phyloP scores from a whole-genome alignment of 148 eudicot genomes.

The Cornus controversa region DNA sequence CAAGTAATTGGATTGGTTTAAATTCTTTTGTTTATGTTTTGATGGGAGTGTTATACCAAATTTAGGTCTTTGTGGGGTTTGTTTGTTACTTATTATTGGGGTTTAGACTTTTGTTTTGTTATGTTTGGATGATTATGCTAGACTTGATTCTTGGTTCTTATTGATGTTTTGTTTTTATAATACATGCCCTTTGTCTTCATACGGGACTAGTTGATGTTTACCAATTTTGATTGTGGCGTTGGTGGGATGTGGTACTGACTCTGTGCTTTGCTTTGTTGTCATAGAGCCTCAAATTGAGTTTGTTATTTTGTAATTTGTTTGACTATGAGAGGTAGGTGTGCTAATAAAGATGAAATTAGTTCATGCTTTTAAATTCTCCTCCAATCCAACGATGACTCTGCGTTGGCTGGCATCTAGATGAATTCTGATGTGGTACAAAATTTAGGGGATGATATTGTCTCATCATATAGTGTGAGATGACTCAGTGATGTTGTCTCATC shows the following conservation, averaged over 20 bases:
- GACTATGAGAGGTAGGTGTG: not conserved
- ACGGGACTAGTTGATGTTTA: not conserved
- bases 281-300: not conserved
- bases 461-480: too few relatives aligned
- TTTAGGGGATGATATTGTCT: too few relatives aligned
- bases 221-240: not conserved
- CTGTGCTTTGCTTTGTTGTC: not conserved
- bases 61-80: not conserved
- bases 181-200: not conserved
- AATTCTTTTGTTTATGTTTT: not conserved
- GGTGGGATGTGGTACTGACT: not conserved
- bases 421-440: too few relatives aligned
- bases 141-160: not conserved
- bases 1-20: not conserved
- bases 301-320: not conserved
- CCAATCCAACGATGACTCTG: too few relatives aligned
- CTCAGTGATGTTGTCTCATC: too few relatives aligned
- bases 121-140: constrained; percentile 3
- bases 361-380: too few relatives aligned
- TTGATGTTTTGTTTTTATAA: not conserved
- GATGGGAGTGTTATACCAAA: not conserved
- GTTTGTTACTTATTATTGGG: not conserved
- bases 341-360: too few relatives aligned
- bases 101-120: not conserved
- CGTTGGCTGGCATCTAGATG: too few relatives aligned